These are phyloP conservation scores for Strobilomyces dryophilus DNA, from an alignment of 768 basidiomycete species.

Conservation along the genomic window DNA sequence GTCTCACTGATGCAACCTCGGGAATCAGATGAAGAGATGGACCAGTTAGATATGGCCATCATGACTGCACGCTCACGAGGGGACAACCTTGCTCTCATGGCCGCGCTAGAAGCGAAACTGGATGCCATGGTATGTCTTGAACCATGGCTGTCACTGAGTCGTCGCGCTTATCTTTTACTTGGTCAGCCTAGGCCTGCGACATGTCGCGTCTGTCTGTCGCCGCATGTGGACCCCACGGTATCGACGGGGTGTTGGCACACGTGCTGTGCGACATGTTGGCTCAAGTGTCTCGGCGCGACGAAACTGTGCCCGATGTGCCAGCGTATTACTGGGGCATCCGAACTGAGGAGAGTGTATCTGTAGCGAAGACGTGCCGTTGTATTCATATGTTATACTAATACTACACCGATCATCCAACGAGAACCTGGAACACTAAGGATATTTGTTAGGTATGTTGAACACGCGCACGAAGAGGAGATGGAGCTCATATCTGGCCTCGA, in stretches of 20 bases:
- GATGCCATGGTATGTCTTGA: slow-evolving; percentile 47
- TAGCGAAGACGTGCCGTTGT: slow-evolving; percentile 22
- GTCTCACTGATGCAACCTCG: neutral
- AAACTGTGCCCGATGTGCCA: slow-evolving; percentile 87
- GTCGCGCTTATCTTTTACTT: slow-evolving; percentile 19
- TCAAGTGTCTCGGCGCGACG: slow-evolving; percentile 77
- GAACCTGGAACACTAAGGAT: slow-evolving; percentile 1
- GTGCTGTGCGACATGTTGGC: slow-evolving; percentile 79
- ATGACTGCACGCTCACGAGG: slow-evolving; percentile 44
- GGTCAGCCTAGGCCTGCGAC: slow-evolving; percentile 26
- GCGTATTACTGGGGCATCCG: slow-evolving; percentile 73
- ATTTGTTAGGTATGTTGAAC: slow-evolving; percentile 2
- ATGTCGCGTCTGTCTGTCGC: slow-evolving; percentile 79
- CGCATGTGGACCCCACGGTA: slow-evolving; percentile 72
- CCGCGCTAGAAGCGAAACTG: slow-evolving; percentile 60
- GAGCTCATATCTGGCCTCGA: slow-evolving; percentile 89
- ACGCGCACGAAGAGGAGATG: neutral
- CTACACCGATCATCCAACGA: slow-evolving; percentile 1
- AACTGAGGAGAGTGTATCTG: slow-evolving; percentile 72
- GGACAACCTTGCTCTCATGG: slow-evolving; percentile 44
- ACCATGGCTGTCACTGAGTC: slow-evolving; percentile 19
- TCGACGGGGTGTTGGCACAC: slow-evolving; percentile 89
- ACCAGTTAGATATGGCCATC: slow-evolving; percentile 48
- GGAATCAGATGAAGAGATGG: slow-evolving; percentile 32
- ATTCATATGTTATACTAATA: slow-evolving; percentile 1